Percentiles rank a stretch among this genome's conserved stretches.
Evolutionary conservation across 1,139 yeast genomes (phyloP).

Genomic region (Yamadazyma aaseri): DNA sequence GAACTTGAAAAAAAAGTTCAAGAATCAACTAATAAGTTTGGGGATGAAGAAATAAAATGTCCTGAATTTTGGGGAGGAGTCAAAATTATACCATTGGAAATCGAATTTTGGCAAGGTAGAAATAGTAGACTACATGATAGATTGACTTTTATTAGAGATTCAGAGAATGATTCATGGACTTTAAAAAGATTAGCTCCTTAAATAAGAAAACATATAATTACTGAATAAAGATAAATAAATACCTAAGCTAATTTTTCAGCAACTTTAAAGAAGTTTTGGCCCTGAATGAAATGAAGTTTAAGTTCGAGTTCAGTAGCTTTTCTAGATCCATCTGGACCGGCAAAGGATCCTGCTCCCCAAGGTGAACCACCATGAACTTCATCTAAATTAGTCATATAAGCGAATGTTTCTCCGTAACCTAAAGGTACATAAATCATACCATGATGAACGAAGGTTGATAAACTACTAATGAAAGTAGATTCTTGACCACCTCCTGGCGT

Average conservation of each 20-base stretch:
- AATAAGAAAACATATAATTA: not conserved
- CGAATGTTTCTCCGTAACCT: conserved; percentile 68
- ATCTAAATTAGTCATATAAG: conserved; percentile 54
- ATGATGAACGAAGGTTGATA: conserved; percentile 73
- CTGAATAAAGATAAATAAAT: no score
- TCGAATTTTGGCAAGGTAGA: conserved; percentile 98
- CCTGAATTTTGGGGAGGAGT: conserved; percentile 97
- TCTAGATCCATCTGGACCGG: conserved; percentile 81
- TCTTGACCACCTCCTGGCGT: conserved; percentile 87
- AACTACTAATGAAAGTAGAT: conserved; percentile 59
- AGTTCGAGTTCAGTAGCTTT: conserved; percentile 65
- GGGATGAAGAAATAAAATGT: conserved; percentile 65
- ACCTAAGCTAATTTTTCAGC: no score
- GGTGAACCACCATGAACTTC: conserved; percentile 84
- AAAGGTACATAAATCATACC: conserved; percentile 79
- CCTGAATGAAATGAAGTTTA: conserved; percentile 62
- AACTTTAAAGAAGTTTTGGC: conserved; percentile 55
- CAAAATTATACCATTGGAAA: conserved; percentile 79
- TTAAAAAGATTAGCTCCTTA: conserved; percentile 70
- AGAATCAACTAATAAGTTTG: conserved; percentile 56
- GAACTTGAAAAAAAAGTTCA: conserved; percentile 54
- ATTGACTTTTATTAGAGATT: conserved; percentile 64
- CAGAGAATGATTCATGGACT: conserved; percentile 53
- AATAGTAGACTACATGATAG: conserved; percentile 89
- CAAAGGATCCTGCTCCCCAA: conserved; percentile 87